phyloP scores from a whole-genome alignment of 495 filamentous ascomycete species.

The Pyrenula massariospora region DNA sequence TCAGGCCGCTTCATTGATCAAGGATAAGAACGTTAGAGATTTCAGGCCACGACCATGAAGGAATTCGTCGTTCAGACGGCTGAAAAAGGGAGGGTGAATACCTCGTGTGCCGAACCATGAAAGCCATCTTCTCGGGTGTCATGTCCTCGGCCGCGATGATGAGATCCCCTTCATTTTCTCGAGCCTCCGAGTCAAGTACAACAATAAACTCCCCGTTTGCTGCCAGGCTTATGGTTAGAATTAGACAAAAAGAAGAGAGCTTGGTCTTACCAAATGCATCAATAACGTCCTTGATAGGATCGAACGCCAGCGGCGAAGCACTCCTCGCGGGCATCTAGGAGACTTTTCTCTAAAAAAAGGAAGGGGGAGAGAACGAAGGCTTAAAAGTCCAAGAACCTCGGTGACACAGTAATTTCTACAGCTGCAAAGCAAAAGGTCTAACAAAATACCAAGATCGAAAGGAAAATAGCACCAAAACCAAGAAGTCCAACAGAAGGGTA shows the following conservation, averaged over 20 bases:
- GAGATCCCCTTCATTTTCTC: constrained; percentile 96
- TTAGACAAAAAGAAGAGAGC: constrained; percentile 1
- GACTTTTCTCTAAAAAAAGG: too few species aligned
- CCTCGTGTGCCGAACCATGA: constrained; percentile 78
- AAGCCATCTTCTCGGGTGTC: constrained; percentile 85
- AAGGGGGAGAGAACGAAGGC: too few species aligned
- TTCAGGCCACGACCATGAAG: background rate
- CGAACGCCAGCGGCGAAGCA: constrained; percentile 34
- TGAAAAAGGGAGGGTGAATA: constrained; percentile 9
- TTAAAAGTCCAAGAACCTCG: too few species aligned
- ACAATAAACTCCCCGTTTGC: constrained; percentile 89
- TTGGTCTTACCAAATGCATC: constrained; percentile 63
- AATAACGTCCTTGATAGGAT: constrained; percentile 77
- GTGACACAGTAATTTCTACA: too few species aligned
- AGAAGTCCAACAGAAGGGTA: too few species aligned
- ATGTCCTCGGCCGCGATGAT: constrained; percentile 85
- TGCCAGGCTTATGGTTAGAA: constrained; percentile 22
- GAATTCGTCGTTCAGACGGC: background rate
- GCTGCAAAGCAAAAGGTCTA: too few species aligned
- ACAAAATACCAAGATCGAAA: too few species aligned
- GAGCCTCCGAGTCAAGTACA: constrained; percentile 77
- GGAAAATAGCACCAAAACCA: too few species aligned
- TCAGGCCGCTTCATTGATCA: constrained; percentile 58
- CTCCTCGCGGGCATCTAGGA: background rate
- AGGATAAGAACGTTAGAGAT: background rate